Conservation (phyloP, 495 filamentous ascomycete species). For the Lindgomyces ingoldianus region DNA sequence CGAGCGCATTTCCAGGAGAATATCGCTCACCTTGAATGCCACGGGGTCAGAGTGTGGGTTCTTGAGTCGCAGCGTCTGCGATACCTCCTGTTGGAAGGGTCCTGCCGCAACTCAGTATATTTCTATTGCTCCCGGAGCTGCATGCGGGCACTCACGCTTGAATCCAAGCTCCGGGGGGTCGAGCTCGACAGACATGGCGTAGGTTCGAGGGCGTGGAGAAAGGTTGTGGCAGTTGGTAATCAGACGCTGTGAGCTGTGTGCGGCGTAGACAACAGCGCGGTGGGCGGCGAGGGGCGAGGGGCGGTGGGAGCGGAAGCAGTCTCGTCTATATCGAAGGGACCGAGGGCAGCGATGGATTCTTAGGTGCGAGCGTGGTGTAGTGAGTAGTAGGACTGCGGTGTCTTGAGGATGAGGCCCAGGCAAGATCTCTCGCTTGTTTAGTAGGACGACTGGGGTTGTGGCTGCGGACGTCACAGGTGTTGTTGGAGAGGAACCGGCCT, state of each 20-base stretch:
- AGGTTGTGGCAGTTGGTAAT: constrained; percentile 23
- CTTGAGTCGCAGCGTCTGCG: constrained; percentile 74
- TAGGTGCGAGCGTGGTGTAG: no score
- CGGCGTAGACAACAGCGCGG: not conserved
- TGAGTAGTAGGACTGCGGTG: not conserved
- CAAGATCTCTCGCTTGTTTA: not conserved
- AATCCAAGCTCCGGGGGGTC: constrained; percentile 90
- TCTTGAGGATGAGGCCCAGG: not conserved
- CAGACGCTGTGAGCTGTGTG: not conserved
- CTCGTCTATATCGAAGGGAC: not conserved
- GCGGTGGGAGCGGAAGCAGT: not conserved
- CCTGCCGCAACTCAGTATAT: constrained; percentile 55
- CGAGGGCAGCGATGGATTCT: no score
- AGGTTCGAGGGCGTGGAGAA: constrained; percentile 13
- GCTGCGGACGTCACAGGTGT: not conserved
- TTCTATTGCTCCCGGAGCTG: not conserved
- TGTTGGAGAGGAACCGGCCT: not conserved
- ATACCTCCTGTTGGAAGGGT: constrained; percentile 88
- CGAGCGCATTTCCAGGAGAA: constrained; percentile 5
- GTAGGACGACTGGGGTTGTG: not conserved
- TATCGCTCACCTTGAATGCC: constrained; percentile 82
- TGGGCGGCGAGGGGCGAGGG: not conserved
- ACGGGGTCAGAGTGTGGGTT: constrained; percentile 79
- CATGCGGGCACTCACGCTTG: constrained; percentile 63
- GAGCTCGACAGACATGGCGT: constrained; percentile 88